These are phyloP conservation scores for Monosporozyma aquatica DNA, from an alignment of 805 yeast genomes.

Conservation along the genomic window DNA sequence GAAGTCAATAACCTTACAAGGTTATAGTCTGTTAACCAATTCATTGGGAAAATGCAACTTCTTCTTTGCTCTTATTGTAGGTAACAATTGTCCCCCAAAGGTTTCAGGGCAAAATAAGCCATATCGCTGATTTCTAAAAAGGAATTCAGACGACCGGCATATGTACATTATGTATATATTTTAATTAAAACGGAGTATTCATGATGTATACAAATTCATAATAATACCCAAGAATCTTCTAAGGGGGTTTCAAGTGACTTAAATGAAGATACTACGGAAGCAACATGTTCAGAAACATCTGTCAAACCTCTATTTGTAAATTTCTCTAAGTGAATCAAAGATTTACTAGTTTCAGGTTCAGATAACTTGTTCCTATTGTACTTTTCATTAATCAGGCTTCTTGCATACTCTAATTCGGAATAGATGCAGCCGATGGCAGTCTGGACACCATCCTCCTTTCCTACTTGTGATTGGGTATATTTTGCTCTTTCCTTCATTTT, in stretches of 20 bases:
- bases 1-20: too few relatives aligned
- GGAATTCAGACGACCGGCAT: too few relatives aligned
- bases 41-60: too few relatives aligned
- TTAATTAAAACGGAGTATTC: too few relatives aligned
- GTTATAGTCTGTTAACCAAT: too few relatives aligned
- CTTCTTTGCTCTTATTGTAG: too few relatives aligned
- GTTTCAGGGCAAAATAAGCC: too few relatives aligned
- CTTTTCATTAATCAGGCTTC: constrained; percentile 36
- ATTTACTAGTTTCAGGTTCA: constrained; percentile 30
- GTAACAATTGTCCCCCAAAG: too few relatives aligned
- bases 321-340: not conserved
- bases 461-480: constrained; percentile 51
- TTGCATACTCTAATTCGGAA: constrained; percentile 68
- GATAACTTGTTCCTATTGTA: constrained; percentile 15
- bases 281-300: constrained; percentile 1
- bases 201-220: not conserved
- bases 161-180: too few relatives aligned
- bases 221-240: not conserved
- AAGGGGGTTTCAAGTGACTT: constrained; percentile 6
- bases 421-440: constrained; percentile 74
- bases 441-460: constrained; percentile 70
- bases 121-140: too few relatives aligned
- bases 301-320: constrained; percentile 8
- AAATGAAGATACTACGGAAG: not conserved
- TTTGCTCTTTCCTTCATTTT: constrained; percentile 62